A percentile compares a stretch with the other conserved stretches of the same genome.
Conservation (phyloP, 805 yeast species). For the Yamadazyma tumulicola region DNA sequence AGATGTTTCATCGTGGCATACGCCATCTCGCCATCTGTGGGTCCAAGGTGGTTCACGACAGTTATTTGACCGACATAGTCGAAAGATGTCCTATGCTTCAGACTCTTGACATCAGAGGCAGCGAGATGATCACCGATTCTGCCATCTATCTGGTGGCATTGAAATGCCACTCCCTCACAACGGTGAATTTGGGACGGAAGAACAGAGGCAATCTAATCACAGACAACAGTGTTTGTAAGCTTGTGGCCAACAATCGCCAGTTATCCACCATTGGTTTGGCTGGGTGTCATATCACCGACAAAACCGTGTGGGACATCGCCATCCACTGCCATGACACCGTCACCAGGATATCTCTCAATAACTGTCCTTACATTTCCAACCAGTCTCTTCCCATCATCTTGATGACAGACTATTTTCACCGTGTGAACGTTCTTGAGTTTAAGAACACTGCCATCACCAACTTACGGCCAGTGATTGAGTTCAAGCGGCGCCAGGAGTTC, state of each 20-base stretch:
- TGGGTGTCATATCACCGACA: slow-evolving; percentile 79
- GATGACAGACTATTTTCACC: slow-evolving; percentile 47
- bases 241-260: slow-evolving; percentile 51
- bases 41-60: slow-evolving; percentile 58
- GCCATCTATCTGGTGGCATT: slow-evolving; percentile 68
- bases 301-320: slow-evolving; percentile 77
- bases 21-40: slow-evolving; percentile 67
- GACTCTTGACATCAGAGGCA: slow-evolving; percentile 76
- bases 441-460: slow-evolving; percentile 61
- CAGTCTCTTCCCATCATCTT: slow-evolving; percentile 52
- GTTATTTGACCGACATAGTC: slow-evolving; percentile 50
- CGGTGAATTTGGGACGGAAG: slow-evolving; percentile 81
- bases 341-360: slow-evolving; percentile 70
- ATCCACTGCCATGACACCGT: slow-evolving; percentile 44
- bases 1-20: slow-evolving; percentile 25
- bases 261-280: slow-evolving; percentile 80
- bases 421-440: slow-evolving; percentile 72
- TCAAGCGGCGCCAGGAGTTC: slow-evolving; percentile 50
- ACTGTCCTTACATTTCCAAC: slow-evolving; percentile 60
- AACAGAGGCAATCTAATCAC: slow-evolving; percentile 63
- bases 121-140: slow-evolving; percentile 71
- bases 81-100: slow-evolving; percentile 55
- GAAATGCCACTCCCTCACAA: slow-evolving; percentile 52
- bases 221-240: slow-evolving; percentile 58
- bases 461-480: slow-evolving; percentile 63